Conservation (phyloP, 106 monocot species). For the Dioscorea zingiberensis region DNA sequence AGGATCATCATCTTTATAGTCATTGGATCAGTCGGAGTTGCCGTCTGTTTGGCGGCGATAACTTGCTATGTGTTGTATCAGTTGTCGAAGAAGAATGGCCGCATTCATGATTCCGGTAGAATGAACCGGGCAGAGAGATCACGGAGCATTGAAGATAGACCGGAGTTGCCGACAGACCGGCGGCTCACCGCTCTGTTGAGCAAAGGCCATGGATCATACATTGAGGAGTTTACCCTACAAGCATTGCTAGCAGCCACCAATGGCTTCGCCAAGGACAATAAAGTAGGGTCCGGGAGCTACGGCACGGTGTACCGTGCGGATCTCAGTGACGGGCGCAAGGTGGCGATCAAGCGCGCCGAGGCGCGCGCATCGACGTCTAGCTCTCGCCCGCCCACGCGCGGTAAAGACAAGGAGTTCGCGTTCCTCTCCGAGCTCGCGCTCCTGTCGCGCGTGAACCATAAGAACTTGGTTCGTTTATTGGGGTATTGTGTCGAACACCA, state of each 20-base stretch:
- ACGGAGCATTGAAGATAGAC: no score
- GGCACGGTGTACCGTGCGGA: conserved; percentile 53
- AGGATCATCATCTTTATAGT: conserved; percentile 17
- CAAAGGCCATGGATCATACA: conserved; percentile 15
- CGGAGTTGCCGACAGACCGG: no score
- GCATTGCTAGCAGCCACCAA: conserved; percentile 22
- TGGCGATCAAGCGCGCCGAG: conserved; percentile 57
- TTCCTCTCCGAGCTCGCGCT: conserved; percentile 66
- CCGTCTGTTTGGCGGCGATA: conserved; percentile 1
- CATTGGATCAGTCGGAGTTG: conserved; percentile 21
- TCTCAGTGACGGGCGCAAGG: conserved; percentile 37
- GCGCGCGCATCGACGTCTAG: conserved; percentile 2
- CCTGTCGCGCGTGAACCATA: conserved; percentile 81
- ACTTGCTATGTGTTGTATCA: conserved; percentile 10
- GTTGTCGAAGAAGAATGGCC: conserved; percentile 1
- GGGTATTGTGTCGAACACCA: conserved; percentile 50
- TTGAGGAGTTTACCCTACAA: conserved; percentile 32
- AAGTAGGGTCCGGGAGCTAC: conserved; percentile 59
- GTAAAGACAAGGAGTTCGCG: conserved; percentile 49
- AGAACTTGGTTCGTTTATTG: conserved; percentile 71
- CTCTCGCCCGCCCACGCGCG: neutral
- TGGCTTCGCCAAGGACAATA: conserved; percentile 29
- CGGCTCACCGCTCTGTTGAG: conserved; percentile 4
- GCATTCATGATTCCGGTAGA: conserved; percentile 40
- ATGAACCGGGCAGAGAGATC: no score